A percentile compares a stretch with the other conserved stretches of the same genome.
Evolutionary conservation across 257 asterid genomes (phyloP).

Genomic region (Solanum paucissectum): DNA sequence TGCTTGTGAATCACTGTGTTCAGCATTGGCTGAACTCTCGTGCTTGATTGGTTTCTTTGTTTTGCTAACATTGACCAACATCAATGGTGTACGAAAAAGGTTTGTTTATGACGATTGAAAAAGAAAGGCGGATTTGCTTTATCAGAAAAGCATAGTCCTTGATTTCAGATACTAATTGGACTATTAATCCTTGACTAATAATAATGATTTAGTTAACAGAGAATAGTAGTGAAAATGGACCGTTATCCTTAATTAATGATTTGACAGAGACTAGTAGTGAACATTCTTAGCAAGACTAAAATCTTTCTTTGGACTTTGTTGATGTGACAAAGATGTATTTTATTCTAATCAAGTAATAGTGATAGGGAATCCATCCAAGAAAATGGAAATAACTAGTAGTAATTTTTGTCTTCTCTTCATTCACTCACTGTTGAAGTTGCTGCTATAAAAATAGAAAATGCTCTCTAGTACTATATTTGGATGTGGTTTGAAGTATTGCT

Average conservation of each 20-base stretch:
- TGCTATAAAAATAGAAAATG: no score
- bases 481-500: background rate
- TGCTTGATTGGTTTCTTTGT: slow-evolving; percentile 24
- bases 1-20: slow-evolving; percentile 37
- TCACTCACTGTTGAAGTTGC: background rate
- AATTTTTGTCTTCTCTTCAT: background rate
- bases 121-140: background rate
- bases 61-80: slow-evolving; percentile 12
- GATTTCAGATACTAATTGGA: background rate
- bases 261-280: background rate
- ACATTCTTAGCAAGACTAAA: background rate
- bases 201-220: background rate
- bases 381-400: background rate
- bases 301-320: background rate
- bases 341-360: background rate
- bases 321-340: background rate
- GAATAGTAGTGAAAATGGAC: background rate
- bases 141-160: background rate
- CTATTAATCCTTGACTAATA: background rate
- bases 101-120: background rate
- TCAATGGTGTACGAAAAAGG: background rate
- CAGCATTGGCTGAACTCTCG: slow-evolving; percentile 63
- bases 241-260: background rate
- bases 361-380: background rate
- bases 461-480: no score